Percentiles rank a stretch among this genome's conserved stretches.
These are phyloP conservation scores for Coniochaeta sp. DNA, from an alignment of 2,329 filamentous ascomycete species.

Conservation along the genomic window DNA sequence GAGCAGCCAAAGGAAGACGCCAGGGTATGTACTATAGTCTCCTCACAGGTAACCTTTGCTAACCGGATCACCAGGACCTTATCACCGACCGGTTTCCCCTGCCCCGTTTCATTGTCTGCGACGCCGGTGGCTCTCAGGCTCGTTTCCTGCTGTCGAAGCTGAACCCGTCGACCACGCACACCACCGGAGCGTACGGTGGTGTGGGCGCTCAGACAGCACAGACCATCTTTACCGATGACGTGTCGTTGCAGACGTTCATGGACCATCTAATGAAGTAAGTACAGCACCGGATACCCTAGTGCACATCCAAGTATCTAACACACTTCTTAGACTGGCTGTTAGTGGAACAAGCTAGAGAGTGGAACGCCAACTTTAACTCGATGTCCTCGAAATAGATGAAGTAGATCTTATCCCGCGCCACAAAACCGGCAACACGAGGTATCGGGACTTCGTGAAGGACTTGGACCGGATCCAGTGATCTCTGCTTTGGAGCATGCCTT, in stretches of 20 bases:
- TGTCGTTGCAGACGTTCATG: conserved; percentile 98
- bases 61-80: conserved; percentile 57
- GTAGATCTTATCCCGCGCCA: too few species aligned
- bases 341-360: conserved; percentile 51
- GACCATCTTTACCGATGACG: conserved; percentile 98
- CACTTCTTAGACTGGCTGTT: conserved; percentile 44
- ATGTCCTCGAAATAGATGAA: conserved; percentile 4
- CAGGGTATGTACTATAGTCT: conserved; percentile 46
- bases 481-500: too few species aligned
- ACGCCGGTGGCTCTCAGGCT: conserved; percentile 95
- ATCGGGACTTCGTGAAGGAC: too few species aligned
- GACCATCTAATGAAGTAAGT: conserved; percentile 98
- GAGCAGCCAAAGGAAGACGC: conserved; percentile 96
- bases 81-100: conserved; percentile 98
- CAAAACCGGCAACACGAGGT: too few species aligned
- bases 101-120: conserved; percentile 95
- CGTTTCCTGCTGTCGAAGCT: conserved; percentile 95
- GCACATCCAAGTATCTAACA: not conserved
- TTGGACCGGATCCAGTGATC: too few species aligned
- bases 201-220: conserved; percentile 81
- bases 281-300: not conserved
- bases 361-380: not conserved
- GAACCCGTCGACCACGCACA: conserved; percentile 96
- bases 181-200: conserved; percentile 84
- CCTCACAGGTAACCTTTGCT: conserved; percentile 1